A percentile compares a stretch with the other conserved stretches of the same genome.
Conservation (phyloP, 192 early-diverging fungal species). For the Phycomyces blakesleeanus region DNA sequence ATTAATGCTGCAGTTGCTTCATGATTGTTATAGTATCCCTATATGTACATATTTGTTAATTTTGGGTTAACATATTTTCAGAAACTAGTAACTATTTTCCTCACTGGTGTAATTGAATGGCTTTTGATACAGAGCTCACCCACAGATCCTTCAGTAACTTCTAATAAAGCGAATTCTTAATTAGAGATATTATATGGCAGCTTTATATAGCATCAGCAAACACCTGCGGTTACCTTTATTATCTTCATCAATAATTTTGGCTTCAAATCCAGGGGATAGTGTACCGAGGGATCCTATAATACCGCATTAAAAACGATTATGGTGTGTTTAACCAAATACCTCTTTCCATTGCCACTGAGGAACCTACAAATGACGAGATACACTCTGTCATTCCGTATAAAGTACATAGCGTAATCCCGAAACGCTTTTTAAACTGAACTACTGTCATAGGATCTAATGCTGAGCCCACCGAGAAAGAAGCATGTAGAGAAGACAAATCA, state of each 20-base stretch:
- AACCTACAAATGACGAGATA: not conserved
- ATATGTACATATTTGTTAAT: not conserved
- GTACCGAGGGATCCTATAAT: conserved; percentile 61
- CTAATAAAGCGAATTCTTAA: no score
- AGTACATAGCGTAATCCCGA: conserved; percentile 13
- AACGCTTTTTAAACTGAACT: conserved; percentile 26
- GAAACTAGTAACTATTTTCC: conserved; percentile 12
- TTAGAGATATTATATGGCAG: not conserved
- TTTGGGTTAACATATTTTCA: not conserved
- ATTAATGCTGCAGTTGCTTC: conserved; percentile 40
- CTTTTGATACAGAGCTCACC: conserved; percentile 80
- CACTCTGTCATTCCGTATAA: conserved; percentile 7
- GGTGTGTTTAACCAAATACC: not conserved
- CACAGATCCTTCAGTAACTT: conserved; percentile 17
- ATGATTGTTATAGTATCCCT: conserved; percentile 40
- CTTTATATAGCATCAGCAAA: not conserved
- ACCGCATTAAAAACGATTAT: not conserved
- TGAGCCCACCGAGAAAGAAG: conserved; percentile 61
- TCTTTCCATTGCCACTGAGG: not conserved
- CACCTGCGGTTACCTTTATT: conserved; percentile 41
- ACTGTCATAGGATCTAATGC: conserved; percentile 55
- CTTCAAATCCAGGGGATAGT: conserved; percentile 67
- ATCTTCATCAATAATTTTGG: conserved; percentile 71
- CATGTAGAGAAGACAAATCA: conserved; percentile 51
- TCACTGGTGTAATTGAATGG: conserved; percentile 72